Evolutionary conservation across 2,329 filamentous ascomycete genomes (phyloP).

Genomic region (Monilinia fructicola): DNA sequence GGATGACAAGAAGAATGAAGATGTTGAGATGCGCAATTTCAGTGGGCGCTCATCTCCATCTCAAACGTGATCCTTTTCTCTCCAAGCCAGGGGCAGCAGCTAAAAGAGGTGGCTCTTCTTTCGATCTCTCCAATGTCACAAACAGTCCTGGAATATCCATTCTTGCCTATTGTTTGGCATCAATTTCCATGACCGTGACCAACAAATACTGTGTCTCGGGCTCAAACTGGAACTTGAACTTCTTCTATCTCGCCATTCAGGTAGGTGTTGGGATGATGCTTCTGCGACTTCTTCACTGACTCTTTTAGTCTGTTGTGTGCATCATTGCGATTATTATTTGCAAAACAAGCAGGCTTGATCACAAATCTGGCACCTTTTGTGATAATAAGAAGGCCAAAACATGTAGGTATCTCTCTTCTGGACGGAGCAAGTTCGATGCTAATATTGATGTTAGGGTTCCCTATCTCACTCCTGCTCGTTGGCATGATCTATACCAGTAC

Average conservation of each 20-base stretch:
- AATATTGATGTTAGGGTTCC: constrained; percentile 68
- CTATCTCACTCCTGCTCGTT: constrained; percentile 90
- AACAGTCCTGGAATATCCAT: constrained; percentile 81
- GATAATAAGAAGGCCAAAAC: constrained; percentile 86
- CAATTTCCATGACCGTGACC: constrained; percentile 99
- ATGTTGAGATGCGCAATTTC: constrained; percentile 47
- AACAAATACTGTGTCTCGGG: constrained; percentile 98
- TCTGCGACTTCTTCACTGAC: constrained; percentile 26
- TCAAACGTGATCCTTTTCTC: constrained; percentile 42
- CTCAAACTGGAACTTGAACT: constrained; percentile 89
- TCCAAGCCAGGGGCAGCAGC: constrained; percentile 42
- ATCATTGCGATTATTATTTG: constrained; percentile 78
- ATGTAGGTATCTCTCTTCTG: constrained; percentile 58
- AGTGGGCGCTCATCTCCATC: constrained; percentile 42
- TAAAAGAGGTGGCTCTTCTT: constrained; percentile 26
- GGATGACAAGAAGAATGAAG: constrained; percentile 88
- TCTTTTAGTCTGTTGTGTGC: constrained; percentile 77
- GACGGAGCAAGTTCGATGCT: neutral
- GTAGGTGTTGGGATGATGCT: constrained; percentile 52
- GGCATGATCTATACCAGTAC: constrained; percentile 99
- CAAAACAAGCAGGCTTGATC: constrained; percentile 82
- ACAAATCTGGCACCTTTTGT: constrained; percentile 78
- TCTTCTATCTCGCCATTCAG: constrained; percentile 90
- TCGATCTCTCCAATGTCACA: constrained; percentile 48
- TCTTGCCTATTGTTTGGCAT: constrained; percentile 86